Evolutionary conservation across 768 basidiomycete species (phyloP).

Genomic region (Peribolospora kevripleyi): DNA sequence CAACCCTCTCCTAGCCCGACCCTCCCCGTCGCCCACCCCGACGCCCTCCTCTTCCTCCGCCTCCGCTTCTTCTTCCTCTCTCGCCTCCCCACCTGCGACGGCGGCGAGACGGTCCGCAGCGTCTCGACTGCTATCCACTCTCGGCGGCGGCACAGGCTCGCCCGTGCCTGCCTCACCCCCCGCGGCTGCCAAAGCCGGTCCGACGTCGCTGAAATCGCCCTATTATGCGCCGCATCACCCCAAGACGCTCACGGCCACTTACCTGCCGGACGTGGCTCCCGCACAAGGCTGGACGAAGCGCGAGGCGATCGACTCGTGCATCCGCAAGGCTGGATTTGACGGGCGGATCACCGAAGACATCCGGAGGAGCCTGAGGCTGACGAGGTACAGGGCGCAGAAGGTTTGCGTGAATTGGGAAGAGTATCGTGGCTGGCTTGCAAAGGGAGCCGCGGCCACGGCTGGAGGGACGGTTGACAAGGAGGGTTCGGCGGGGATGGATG

Average conservation of each 20-base stretch:
- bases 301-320: slow-evolving; percentile 72
- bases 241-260: slow-evolving; percentile 50
- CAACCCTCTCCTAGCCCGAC: slow-evolving; percentile 34
- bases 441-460: slow-evolving; percentile 25
- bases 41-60: slow-evolving; percentile 13
- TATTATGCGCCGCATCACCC: slow-evolving; percentile 20
- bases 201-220: too few species aligned
- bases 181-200: too few species aligned
- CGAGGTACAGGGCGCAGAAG: slow-evolving; percentile 56
- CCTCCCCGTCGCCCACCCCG: slow-evolving; percentile 23
- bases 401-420: slow-evolving; percentile 49
- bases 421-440: slow-evolving; percentile 15
- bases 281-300: slow-evolving; percentile 86
- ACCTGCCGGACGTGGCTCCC: slow-evolving; percentile 72
- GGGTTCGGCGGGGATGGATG: too few species aligned
- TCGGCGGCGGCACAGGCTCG: too few species aligned
- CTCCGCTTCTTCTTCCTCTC: slow-evolving; percentile 30
- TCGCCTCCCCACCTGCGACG: slow-evolving; percentile 16
- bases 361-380: slow-evolving; percentile 45
- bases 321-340: slow-evolving; percentile 77
- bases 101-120: slow-evolving; percentile 15
- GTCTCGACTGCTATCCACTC: not conserved
- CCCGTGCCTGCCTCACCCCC: too few species aligned
- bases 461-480: slow-evolving; percentile 29
- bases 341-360: slow-evolving; percentile 61